These are phyloP conservation scores for Berkeleyomyces basicola DNA, from an alignment of 2,329 filamentous ascomycete species.

Conservation along the genomic window DNA sequence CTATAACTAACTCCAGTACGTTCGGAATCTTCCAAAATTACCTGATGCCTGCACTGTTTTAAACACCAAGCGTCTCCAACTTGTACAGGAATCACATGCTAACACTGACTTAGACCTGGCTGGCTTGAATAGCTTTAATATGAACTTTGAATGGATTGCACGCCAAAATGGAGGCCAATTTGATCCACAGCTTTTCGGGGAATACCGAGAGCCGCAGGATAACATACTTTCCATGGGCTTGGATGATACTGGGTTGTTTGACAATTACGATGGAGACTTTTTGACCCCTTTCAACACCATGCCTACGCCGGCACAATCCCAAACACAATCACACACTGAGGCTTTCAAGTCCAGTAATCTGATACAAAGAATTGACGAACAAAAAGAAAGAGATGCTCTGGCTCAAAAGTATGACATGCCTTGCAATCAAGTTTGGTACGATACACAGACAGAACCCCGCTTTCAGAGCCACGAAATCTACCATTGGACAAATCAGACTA, in stretches of 20 bases:
- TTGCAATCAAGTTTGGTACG: constrained; percentile 13
- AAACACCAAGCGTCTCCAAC: background rate
- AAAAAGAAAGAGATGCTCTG: constrained; percentile 47
- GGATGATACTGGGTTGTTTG: constrained; percentile 30
- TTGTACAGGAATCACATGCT: constrained; percentile 10
- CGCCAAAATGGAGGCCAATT: constrained; percentile 75
- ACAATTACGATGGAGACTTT: constrained; percentile 64
- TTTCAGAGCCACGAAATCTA: background rate
- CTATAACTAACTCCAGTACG: constrained; percentile 14
- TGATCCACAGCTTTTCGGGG: constrained; percentile 79
- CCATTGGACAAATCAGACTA: background rate
- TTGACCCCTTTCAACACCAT: constrained; percentile 62
- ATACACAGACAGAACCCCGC: background rate
- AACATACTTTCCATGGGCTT: constrained; percentile 45
- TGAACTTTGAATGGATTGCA: constrained; percentile 55
- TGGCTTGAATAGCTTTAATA: constrained; percentile 17
- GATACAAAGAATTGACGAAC: constrained; percentile 9
- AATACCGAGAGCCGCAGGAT: constrained; percentile 81
- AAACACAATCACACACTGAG: background rate
- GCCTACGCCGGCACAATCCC: constrained; percentile 19
- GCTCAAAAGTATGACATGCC: constrained; percentile 23
- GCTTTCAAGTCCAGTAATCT: constrained; percentile 5
- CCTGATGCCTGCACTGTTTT: background rate
- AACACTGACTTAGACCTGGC: constrained; percentile 10
- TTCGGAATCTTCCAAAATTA: background rate